These are phyloP conservation scores for Purpureocillium lavendulum DNA, from an alignment of 2,329 filamentous ascomycete species.

Conservation along the genomic window DNA sequence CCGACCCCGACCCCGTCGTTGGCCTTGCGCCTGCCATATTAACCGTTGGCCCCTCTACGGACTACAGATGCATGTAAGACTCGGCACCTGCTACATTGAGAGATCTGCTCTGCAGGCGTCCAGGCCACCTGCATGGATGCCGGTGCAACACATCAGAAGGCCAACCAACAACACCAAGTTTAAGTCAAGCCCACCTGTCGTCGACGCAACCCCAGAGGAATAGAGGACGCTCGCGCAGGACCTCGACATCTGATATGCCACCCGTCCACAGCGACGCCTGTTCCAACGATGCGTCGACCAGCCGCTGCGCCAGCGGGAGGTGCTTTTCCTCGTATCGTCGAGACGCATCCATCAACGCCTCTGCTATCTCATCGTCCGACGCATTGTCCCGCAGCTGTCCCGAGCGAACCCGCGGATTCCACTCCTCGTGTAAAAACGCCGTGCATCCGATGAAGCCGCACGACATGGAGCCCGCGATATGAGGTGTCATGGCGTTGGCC, in stretches of 20 bases:
- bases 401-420: neutral
- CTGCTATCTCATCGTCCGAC: neutral
- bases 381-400: neutral
- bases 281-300: neutral
- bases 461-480: constrained; percentile 3
- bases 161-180: too few species aligned
- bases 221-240: neutral
- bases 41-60: too few species aligned
- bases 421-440: neutral
- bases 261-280: neutral
- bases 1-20: too few species aligned
- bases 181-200: constrained; percentile 3
- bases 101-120: too few species aligned
- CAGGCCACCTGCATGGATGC: too few species aligned
- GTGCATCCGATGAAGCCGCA: constrained; percentile 1
- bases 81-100: too few species aligned
- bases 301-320: neutral
- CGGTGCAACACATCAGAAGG: too few species aligned
- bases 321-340: neutral
- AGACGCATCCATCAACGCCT: neutral
- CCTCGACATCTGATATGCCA: neutral
- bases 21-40: too few species aligned
- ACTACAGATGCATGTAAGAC: too few species aligned
- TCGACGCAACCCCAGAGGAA: neutral
- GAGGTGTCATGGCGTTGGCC: constrained; percentile 2